Base-by-base conservation (phyloP, 1,284 basidiomycete genomes). In the Apiotrichum sp. region DNA sequence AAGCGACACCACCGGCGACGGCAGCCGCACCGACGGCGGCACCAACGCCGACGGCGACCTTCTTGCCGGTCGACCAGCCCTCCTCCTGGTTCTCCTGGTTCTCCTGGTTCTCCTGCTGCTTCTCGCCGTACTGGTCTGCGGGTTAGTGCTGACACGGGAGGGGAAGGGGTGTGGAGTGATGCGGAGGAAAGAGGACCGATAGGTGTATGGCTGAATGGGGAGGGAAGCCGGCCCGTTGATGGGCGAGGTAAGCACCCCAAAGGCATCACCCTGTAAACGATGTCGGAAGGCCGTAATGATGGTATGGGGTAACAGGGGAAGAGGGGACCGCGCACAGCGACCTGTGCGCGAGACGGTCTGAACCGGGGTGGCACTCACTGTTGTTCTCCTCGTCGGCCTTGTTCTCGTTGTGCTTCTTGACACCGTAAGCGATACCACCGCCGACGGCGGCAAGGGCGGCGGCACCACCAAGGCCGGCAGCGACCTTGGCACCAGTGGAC, bases 401-500 rank as follows among this genome's bases (percentile, higher is more conserved):
- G 42, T 56, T 43, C 46, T 53, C 34, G n/a, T 52, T 42, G 44
- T 45, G 31, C 44, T 51, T 56, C 40, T 50, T 41, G 39, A 10
- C n/a, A 13, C 11, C 49, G 40, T 42, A 50, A 42, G 32, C 49
- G 13, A n/a, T 33, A 35, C 49, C 49, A n/a, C 40, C 40, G 31
- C n/a, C 36, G 31, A 16, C 47, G n/a, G 29, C 49, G 33, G 49
- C 49, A 22, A 8, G 40, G 49, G 35, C 8, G n/a, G 49, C 49
- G 39, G 40, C 40, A n/a, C 31, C 49, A 34, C 49, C 49, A 22
- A 50, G 40, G 13, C 49, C 49, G 33, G 40, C 49, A 32, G 49
- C 49, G 47, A 45, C 43, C 49, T 50, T 50, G 40, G 40, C 40
- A 32, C 50, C 50, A 35, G 55, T 58, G 33, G 57, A 58, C 53